Base-by-base conservation (phyloP, 192 early-diverging fungal species). In the Glomus cerebriforme region DNA sequence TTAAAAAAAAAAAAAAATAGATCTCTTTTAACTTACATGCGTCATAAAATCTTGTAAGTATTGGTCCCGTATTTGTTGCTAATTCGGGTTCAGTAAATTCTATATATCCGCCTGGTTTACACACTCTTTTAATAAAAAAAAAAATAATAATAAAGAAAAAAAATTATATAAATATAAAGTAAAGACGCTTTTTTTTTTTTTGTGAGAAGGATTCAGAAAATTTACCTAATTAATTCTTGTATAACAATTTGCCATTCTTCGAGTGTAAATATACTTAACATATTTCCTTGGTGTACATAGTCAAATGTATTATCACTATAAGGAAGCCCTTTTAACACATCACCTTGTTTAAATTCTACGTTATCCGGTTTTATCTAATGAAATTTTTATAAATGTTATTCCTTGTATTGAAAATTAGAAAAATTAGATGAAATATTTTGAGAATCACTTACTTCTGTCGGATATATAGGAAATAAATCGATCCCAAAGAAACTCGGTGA, bases 81-180 rank as follows among this genome's bases (percentile, higher is more conserved):
- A 32, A 19, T 34, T 66, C 64, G 10, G 34, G 34, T 66, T 66
- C 64, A 10, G 15, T 66, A 1, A 66, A 34, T 26, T 66, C 64
- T 32, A 66, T 66, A n/a, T 66, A 66, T 29, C 64, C 64, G 10
- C 64, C 64, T 6, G 64, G 64, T 29, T 66, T 66, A 5, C 27
- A 54, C 15, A 54, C 49, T 3, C 49, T 54, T 43, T 43, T 3
- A 43, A 43, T 39, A 9, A 43, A 43, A 43, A 43, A 9, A 43
- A 43, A 9, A 43, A 43, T 9, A 43, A 43, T 39, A 5, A 43
- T 43, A 1, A 43, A 43, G 6, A 3, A 5, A 15, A 49, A 49
- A 54, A 54, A 54, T 3, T 17, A 54, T 43, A 54, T 39, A 8
- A 39, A 8, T 39, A 8, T 39, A 39, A 39, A 39, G 9, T n/a